Evolutionary conservation across 352 stramenopile species (phyloP).

Genomic region (Globisporangium heterothallicum): DNA sequence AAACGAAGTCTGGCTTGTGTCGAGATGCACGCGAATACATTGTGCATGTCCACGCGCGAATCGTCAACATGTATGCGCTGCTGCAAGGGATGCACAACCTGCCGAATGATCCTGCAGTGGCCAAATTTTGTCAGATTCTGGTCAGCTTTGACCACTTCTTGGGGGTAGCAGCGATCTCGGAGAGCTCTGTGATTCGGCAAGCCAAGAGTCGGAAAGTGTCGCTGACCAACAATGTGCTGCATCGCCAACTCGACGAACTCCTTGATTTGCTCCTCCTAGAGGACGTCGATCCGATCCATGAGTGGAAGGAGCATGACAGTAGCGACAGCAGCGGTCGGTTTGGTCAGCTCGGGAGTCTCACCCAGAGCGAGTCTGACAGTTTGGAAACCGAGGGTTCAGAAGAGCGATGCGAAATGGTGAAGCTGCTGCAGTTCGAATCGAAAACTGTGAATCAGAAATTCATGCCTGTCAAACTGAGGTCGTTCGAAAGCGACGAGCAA

Average conservation of each 20-base stretch:
- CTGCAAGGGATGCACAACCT: neutral
- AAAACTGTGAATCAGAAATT: slow-evolving; percentile 1
- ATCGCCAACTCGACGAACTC: slow-evolving; percentile 6
- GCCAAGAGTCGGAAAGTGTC: slow-evolving; percentile 5
- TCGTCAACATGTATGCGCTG: neutral
- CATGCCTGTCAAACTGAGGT: neutral
- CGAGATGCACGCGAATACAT: slow-evolving; percentile 2
- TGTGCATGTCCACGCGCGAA: neutral
- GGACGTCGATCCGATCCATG: slow-evolving; percentile 1
- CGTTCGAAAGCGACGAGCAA: neutral
- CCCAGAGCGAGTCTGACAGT: slow-evolving; percentile 1
- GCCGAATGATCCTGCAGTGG: neutral
- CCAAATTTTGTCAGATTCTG: slow-evolving; percentile 5
- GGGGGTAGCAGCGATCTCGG: neutral
- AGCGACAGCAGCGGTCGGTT: neutral
- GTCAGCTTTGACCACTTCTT: slow-evolving; percentile 9
- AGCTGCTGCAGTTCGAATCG: slow-evolving; percentile 3
- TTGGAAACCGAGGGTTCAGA: neutral
- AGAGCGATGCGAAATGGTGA: neutral
- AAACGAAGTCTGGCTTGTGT: neutral
- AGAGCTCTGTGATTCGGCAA: slow-evolving; percentile 1
- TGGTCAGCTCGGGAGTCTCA: neutral
- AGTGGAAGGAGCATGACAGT: neutral
- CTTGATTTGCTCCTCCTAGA: slow-evolving; percentile 2
- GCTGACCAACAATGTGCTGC: slow-evolving; percentile 1